These are phyloP conservation scores for Sporothrix brunneoviolacea DNA, from an alignment of 2,329 filamentous ascomycete genomes.

Conservation along the genomic window DNA sequence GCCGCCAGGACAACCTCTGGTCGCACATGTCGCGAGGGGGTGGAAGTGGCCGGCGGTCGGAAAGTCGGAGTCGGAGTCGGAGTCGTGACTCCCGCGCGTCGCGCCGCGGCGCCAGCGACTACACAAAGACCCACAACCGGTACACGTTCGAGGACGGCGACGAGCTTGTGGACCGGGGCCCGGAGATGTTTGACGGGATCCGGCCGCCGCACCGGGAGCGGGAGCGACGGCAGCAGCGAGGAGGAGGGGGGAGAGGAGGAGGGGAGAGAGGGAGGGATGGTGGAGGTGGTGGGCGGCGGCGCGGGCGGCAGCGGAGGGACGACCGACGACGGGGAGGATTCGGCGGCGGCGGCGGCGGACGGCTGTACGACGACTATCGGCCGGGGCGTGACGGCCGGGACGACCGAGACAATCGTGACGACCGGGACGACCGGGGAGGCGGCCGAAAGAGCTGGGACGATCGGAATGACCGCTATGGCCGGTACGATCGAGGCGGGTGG, in stretches of 20 bases:
- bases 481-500: neutral
- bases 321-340: constrained; percentile 23
- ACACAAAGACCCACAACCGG: constrained; percentile 53
- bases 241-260: constrained; percentile 13
- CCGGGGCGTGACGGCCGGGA: neutral
- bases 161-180: constrained; percentile 63
- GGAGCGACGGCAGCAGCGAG: constrained; percentile 25
- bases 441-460: neutral
- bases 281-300: constrained; percentile 22
- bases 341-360: constrained; percentile 10
- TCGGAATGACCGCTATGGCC: neutral
- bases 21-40: constrained; percentile 16
- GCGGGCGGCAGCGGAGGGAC: neutral
- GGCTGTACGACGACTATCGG: constrained; percentile 14
- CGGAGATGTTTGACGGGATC: constrained; percentile 61
- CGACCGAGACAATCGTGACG: neutral
- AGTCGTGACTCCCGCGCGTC: neutral
- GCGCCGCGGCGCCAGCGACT: constrained; percentile 18
- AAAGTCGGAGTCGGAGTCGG: neutral
- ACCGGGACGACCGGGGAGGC: constrained; percentile 22
- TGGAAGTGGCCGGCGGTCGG: neutral
- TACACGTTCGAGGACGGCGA: constrained; percentile 67
- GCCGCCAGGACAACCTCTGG: constrained; percentile 54
- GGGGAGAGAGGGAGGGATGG: constrained; percentile 1
- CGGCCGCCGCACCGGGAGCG: constrained; percentile 50